These are phyloP conservation scores for Nymphaea thermarum DNA, from an alignment of 164 flowering plant species.

Conservation along the genomic window DNA sequence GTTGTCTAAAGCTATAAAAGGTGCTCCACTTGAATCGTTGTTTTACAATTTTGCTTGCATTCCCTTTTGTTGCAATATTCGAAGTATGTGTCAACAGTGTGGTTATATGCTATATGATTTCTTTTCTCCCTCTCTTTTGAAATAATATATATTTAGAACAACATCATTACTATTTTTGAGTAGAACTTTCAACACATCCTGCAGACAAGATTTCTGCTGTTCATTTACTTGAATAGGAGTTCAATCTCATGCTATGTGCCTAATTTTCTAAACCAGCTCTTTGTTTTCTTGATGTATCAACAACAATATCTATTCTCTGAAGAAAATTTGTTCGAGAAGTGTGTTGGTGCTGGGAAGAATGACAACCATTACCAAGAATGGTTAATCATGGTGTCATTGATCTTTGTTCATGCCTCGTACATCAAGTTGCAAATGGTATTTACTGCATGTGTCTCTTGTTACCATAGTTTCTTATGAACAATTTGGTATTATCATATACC, in stretches of 20 bases:
- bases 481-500: no score
- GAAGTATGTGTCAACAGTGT: slow-evolving; percentile 42
- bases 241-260: no score
- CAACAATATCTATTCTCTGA: slow-evolving; percentile 90
- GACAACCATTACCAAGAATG: slow-evolving; percentile 78
- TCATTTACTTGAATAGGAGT: no score
- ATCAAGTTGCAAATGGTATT: slow-evolving; percentile 94
- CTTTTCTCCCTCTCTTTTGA: background rate
- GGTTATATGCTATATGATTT: background rate
- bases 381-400: slow-evolving; percentile 43
- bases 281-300: background rate
- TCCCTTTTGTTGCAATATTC: slow-evolving; percentile 90
- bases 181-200: no score
- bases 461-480: no score
- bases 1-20: slow-evolving; percentile 70
- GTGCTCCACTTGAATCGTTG: slow-evolving; percentile 77
- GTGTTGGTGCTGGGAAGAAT: slow-evolving; percentile 99
- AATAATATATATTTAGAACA: no score
- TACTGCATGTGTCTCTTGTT: background rate
- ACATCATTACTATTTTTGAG: no score
- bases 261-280: background rate
- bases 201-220: no score
- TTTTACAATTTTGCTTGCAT: slow-evolving; percentile 84
- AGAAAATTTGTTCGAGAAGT: slow-evolving; percentile 93
- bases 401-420: slow-evolving; percentile 74